Base-by-base conservation (phyloP, 2,329 filamentous ascomycete genomes). In the Sporothrix dimorphospora region DNA sequence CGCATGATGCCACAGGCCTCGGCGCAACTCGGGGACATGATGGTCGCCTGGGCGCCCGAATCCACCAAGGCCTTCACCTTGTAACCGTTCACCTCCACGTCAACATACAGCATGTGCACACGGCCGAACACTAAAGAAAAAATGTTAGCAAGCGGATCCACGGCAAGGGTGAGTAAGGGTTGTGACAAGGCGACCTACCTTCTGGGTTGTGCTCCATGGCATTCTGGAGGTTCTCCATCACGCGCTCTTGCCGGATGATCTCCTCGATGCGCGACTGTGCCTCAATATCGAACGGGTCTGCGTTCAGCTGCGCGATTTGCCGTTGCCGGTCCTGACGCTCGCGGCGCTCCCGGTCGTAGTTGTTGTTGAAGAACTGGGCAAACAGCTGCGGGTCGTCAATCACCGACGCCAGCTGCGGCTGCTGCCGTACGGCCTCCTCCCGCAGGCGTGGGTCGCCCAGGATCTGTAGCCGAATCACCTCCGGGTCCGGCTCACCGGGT, bases 191-290 rank as follows among this genome's bases (percentile, higher is more conserved):
- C 21, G 27, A 82, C 87, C 77, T 83, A 97, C 95, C 95, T 88
- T 98, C 96, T 0, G 96, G 96, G 78, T 97, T 97, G 82, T 98
- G 91, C 82, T 98, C 95, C 87, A 98, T 95, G 55, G 96, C 96
- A 82, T 94, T 96, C 79, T 98, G 94, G 73, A 98, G 82, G 79
- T 99, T 99, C 83, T 98, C 94, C 81, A 95, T 94, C 61, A 99
- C 95, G 19, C 91, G 88, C 82, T 98, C 93, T 82, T 98, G 93
- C 71, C 96, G 91, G 79, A 99, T 99, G 82, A 98, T 97, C 83
- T 99, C 96, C 79, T 96, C 95, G 74, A 99, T 99, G 83, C 91
- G 93, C 63, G 87, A 87, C 82, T 99, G 96, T 9, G 94, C 93
- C 75, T 98, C 94, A 34, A 94, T 84, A 79, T 99, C 95, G 82